Conservation (phyloP, 2,329 filamentous ascomycete species). For the Curvularia lunata region DNA sequence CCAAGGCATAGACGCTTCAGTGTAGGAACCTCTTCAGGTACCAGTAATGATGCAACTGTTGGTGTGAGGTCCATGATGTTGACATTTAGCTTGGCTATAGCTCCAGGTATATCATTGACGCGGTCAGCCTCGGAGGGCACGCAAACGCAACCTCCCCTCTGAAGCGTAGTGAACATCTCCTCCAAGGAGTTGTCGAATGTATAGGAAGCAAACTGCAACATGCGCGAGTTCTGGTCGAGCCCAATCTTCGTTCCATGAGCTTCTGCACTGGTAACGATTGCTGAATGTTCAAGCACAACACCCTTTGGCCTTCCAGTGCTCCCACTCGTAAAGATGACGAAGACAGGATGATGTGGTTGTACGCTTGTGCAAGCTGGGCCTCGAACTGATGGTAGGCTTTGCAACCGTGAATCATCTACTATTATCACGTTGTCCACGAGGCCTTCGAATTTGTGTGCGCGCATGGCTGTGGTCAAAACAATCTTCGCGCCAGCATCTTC, state of each 20-base stretch:
- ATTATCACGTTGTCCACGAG: conserved; percentile 50
- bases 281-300: conserved; percentile 42
- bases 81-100: conserved; percentile 38
- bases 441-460: conserved; percentile 51
- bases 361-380: conserved; percentile 30
- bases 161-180: conserved; percentile 63
- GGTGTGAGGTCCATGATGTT: conserved; percentile 61
- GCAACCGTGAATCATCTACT: conserved; percentile 42
- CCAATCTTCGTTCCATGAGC: conserved; percentile 39
- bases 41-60: conserved; percentile 60
- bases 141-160: conserved; percentile 59
- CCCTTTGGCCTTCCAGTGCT: conserved; percentile 45
- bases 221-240: conserved; percentile 33
- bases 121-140: conserved; percentile 63
- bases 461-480: conserved; percentile 49
- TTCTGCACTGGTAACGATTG: conserved; percentile 41
- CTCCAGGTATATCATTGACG: conserved; percentile 59
- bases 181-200: conserved; percentile 63
- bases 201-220: conserved; percentile 55
- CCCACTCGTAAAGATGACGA: conserved; percentile 45
- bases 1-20: conserved; percentile 54
- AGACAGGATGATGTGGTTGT: conserved; percentile 35
- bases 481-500: conserved; percentile 50
- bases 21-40: conserved; percentile 53
- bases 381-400: conserved; percentile 34